Percentiles rank a stretch among this genome's conserved stretches.
phyloP scores from a whole-genome alignment of 208 protist species.

The Acanthamoeba rhysodes region DNA sequence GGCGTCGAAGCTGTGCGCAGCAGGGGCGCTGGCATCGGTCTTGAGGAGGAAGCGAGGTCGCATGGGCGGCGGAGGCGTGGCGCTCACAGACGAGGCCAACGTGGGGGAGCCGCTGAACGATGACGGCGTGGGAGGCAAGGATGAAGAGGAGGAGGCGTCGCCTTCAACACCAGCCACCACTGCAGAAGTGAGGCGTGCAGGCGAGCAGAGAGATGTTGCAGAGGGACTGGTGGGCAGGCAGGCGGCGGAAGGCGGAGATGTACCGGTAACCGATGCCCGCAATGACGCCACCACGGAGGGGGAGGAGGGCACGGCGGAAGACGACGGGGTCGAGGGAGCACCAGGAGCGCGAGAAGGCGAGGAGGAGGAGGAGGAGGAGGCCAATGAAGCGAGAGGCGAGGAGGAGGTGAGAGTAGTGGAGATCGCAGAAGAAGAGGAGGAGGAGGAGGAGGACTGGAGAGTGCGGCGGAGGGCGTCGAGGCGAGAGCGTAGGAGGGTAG shows the following conservation, averaged over 20 bases:
- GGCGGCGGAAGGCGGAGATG: background rate
- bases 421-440: background rate
- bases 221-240: background rate
- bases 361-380: background rate
- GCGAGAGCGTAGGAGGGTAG: background rate
- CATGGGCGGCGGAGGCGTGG: background rate
- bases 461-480: background rate
- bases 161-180: too few species aligned
- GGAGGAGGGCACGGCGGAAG: background rate
- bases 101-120: background rate
- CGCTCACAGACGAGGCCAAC: background rate
- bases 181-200: too few species aligned
- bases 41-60: background rate
- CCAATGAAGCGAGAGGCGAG: background rate
- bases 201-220: background rate
- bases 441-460: background rate
- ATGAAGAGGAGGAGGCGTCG: background rate
- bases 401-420: background rate
- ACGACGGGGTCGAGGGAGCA: background rate
- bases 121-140: background rate
- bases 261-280: background rate
- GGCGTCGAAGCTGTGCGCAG: background rate
- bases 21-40: background rate
- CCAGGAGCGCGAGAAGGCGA: background rate
- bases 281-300: background rate